Base-by-base conservation (phyloP, 2,329 filamentous ascomycete genomes). In the Rhynchosporium secalis region DNA sequence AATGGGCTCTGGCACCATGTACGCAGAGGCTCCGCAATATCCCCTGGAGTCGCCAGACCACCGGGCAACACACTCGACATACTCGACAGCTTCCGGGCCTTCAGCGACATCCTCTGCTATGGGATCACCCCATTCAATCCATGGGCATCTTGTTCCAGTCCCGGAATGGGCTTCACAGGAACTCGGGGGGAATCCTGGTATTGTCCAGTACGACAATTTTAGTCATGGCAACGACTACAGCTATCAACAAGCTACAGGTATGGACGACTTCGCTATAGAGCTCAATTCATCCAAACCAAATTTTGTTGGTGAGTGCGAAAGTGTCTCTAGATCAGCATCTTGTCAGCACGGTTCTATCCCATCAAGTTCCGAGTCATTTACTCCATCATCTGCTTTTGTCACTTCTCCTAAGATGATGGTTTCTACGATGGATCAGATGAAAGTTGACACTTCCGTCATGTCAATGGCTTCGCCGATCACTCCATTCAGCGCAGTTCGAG, bases 1-100 rank as follows among this genome's bases (percentile, higher is more conserved):
- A 40, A 83, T 80, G 71, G 79, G 82, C 60, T 74, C 77, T 31
- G 71, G 76, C 38, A 65, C 76, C 10, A 70, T 83, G 58, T 86
- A 82, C 73, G 67, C 79, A 33, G 82, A 72, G 13, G 65, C 66
- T 41, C 67, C 69, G 46, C 70, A 70, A 57, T 70, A 72, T 48
- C 48, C 62, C 28, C 56, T 71, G 13, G 70, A 70, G 46, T 73
- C 71, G 26, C 71, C 71, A 66, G 69, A 72, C n/a, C 60, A 72
- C 12, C 64, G 68, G 60, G 62, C 62, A 36, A 68, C 68, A 29
- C 68, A 71, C 28, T 74, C 72, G 3, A 74, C 68, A 48, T 72
- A 72, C 58, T 74, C 72, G 20, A 73, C 72, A 31, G 73, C 72
- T 4, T 73, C 71, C 20, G 72, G 68, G 12, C 65, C 69, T n/a